Evolutionary conservation across 768 basidiomycete genomes (phyloP).

Genomic region (Amanita phalloides): DNA sequence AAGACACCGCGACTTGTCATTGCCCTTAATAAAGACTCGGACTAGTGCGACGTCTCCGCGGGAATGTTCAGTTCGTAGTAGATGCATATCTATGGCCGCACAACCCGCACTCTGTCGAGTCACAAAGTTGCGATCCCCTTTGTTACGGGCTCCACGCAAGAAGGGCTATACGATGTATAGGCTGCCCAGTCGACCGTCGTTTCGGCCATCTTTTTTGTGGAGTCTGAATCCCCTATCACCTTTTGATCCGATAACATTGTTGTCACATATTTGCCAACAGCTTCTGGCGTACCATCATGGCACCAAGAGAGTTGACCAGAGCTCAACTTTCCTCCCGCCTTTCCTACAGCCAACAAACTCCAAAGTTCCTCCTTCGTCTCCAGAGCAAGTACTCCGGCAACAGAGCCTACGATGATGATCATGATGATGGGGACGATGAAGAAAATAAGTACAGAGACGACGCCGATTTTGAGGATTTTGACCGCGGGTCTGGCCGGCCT

Average conservation of each 20-base stretch:
- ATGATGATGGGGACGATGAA: slow-evolving; percentile 29
- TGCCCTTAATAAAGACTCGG: neutral
- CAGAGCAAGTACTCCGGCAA: slow-evolving; percentile 52
- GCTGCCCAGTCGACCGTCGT: too few relatives aligned
- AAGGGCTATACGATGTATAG: too few relatives aligned
- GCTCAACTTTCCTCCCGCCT: slow-evolving; percentile 66
- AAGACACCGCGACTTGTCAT: neutral
- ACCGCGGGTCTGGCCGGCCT: slow-evolving; percentile 48
- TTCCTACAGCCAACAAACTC: slow-evolving; percentile 48
- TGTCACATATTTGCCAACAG: neutral
- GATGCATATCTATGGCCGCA: neutral
- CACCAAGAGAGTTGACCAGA: slow-evolving; percentile 54
- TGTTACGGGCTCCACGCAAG: too few relatives aligned
- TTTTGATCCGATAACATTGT: neutral
- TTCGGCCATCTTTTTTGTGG: too few relatives aligned
- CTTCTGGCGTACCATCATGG: slow-evolving; percentile 13
- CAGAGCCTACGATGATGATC: slow-evolving; percentile 30
- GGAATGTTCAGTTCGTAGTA: neutral
- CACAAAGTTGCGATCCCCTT: too few relatives aligned
- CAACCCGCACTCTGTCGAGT: too few relatives aligned
- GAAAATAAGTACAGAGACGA: slow-evolving; percentile 5
- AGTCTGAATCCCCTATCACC: too few relatives aligned
- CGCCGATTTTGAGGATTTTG: slow-evolving; percentile 45
- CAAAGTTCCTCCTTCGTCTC: slow-evolving; percentile 56
- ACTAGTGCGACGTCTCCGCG: neutral